Conservation (phyloP, 176 grass and related monocot species). For the Metroxylon sagu region DNA sequence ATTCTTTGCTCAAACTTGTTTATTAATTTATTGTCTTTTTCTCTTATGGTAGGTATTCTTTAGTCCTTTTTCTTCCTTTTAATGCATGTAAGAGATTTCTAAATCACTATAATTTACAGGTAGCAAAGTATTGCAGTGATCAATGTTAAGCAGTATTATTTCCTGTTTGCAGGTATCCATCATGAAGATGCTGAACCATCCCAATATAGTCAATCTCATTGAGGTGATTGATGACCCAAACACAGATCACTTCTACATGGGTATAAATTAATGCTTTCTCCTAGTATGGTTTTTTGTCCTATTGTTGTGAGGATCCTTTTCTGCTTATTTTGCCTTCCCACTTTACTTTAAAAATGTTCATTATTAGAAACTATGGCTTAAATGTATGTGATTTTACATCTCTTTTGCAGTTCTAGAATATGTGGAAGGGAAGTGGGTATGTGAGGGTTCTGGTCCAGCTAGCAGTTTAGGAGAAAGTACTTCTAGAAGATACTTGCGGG, state of each 20-base stretch:
- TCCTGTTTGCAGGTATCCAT: constrained; percentile 58
- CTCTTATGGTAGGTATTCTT: too few relatives aligned
- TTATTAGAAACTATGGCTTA: too few relatives aligned
- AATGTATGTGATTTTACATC: constrained; percentile 1
- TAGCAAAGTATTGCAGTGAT: too few relatives aligned
- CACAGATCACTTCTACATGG: constrained; percentile 81
- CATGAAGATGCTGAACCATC: constrained; percentile 92
- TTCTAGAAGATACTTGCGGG: constrained; percentile 61
- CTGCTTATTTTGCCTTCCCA: too few relatives aligned
- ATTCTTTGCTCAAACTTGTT: too few relatives aligned
- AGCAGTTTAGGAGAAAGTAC: constrained; percentile 52
- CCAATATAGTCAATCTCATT: constrained; percentile 92
- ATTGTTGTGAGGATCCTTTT: neutral
- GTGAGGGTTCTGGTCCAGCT: constrained; percentile 33
- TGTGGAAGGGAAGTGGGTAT: constrained; percentile 65
- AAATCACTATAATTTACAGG: too few relatives aligned
- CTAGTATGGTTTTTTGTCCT: neutral
- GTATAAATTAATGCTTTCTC: constrained; percentile 28
- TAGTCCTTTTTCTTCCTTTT: too few relatives aligned
- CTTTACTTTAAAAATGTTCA: too few relatives aligned
- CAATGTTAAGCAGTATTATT: too few relatives aligned
- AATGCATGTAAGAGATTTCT: too few relatives aligned
- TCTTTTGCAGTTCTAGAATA: constrained; percentile 62
- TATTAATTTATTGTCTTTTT: too few relatives aligned
- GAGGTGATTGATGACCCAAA: constrained; percentile 88